These are phyloP conservation scores for Yarrowia keelungensis DNA, from an alignment of 805 yeast genomes.

Conservation along the genomic window DNA sequence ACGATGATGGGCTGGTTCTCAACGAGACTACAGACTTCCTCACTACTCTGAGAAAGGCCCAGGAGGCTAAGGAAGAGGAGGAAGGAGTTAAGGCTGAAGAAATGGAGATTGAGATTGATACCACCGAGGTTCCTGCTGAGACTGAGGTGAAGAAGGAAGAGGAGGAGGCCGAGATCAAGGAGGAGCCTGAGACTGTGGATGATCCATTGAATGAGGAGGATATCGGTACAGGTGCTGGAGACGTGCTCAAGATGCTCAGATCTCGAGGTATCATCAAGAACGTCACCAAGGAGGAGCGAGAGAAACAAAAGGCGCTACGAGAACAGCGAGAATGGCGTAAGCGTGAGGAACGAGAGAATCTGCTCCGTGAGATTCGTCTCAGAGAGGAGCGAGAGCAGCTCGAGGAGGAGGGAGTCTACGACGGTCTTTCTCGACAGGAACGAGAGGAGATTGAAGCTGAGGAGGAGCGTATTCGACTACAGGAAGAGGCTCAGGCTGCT, in stretches of 20 bases:
- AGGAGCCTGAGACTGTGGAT: constrained; percentile 11
- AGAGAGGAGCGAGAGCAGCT: constrained; percentile 43
- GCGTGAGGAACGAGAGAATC: constrained; percentile 42
- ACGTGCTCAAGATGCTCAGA: constrained; percentile 50
- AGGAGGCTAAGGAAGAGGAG: constrained; percentile 27
- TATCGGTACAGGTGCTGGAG: constrained; percentile 44
- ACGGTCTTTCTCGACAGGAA: constrained; percentile 48
- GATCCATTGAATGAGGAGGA: constrained; percentile 33
- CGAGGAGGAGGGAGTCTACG: constrained; percentile 39
- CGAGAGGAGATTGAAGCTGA: constrained; percentile 48
- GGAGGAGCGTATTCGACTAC: constrained; percentile 45
- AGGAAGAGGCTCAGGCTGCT: constrained; percentile 48
- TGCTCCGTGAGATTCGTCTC: constrained; percentile 43
- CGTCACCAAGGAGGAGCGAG: constrained; percentile 43
- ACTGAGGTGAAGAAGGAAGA: background rate
- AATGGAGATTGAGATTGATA: background rate
- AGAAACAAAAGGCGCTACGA: constrained; percentile 42
- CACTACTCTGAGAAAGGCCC: constrained; percentile 42
- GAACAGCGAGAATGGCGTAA: constrained; percentile 44
- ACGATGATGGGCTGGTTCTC: constrained; percentile 48
- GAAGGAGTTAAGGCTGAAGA: constrained; percentile 38
- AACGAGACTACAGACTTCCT: constrained; percentile 57
- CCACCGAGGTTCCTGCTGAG: background rate
- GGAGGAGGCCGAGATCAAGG: background rate
- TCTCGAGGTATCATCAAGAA: constrained; percentile 46